These are phyloP conservation scores for Vitis hybrid DNA, from an alignment of 177 flowering plant species.

Conservation along the genomic window DNA sequence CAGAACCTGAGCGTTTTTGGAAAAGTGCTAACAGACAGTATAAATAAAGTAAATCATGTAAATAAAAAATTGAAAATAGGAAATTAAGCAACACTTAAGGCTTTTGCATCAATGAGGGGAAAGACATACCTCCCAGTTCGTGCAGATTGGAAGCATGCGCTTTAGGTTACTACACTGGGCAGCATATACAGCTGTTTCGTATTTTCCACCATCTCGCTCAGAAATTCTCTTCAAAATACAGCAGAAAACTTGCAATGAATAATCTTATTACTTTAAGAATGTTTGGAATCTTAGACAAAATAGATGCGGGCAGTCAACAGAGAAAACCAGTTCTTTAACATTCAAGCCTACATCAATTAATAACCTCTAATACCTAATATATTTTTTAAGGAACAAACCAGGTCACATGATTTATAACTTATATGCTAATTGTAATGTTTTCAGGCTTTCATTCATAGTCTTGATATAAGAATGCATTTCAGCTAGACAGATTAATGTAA, in stretches of 20 bases:
- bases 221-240: slow-evolving; percentile 72
- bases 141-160: slow-evolving; percentile 80
- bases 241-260: slow-evolving; percentile 2
- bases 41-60: too few relatives aligned
- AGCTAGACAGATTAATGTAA: background rate
- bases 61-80: background rate
- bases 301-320: background rate
- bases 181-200: slow-evolving; percentile 86
- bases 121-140: slow-evolving; percentile 85
- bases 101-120: background rate
- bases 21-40: too few relatives aligned
- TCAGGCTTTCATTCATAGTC: too few relatives aligned
- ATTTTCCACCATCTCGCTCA: slow-evolving; percentile 78
- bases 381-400: too few relatives aligned
- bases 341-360: too few relatives aligned
- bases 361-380: too few relatives aligned
- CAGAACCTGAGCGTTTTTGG: too few relatives aligned
- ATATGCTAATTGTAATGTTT: too few relatives aligned
- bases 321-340: too few relatives aligned
- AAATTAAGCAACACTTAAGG: background rate
- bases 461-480: background rate
- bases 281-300: background rate
- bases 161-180: slow-evolving; percentile 83
- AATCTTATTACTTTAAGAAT: background rate
- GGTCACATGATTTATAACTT: too few relatives aligned